Base-by-base conservation (phyloP, 805 yeast genomes). In the Metschnikowia continentalis region DNA sequence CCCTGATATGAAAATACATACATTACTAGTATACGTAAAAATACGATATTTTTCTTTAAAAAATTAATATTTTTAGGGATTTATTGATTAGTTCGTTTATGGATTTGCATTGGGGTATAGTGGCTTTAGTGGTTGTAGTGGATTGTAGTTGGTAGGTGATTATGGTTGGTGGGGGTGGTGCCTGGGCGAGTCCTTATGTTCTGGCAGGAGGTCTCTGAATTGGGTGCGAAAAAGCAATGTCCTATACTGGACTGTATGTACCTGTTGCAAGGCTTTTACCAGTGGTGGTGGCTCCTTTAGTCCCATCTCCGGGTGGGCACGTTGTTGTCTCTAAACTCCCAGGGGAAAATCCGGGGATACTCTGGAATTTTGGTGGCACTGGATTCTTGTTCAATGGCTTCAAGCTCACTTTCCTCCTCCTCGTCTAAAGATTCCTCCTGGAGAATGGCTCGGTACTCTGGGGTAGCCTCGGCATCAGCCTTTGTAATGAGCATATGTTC, bases 291-390 rank as follows among this genome's bases (percentile, higher is more conserved):
- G 30, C 30, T 26, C 11, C 30, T 32, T 23, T 30, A 61, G 38
- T 64, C 63, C 57, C 68, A 69, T 3, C 56, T 52, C 46, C 74
- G 53, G 48, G 63, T 69, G 7, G 70, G 58, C n/a, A 48, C 51
- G 15, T 20, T 37, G 22, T 46, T 46, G 10, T 52, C 53, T 42
- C 59, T 61, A 50, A 57, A 64, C 54, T 70, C 75, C 75, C 75
- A 70, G 2, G 75, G 75, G 54, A 70, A 70, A n/a, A 70, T 44
- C 43, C 61, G 62, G 5, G 63, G 63, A 26, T 35, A n/a, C 13
- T 5, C 40, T 5, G 40, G 14, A 14, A 7, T 23, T n/a, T 22
- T 17, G 11, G 22, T 6, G 42, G 32, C 32, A 1, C 8, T 6
- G 13, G 32, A 39, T 17, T 17, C 7, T 3, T 23, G 42, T 17